Conservation (phyloP, 108 stramenopile genomes). For the Skeletonema marinoi region DNA sequence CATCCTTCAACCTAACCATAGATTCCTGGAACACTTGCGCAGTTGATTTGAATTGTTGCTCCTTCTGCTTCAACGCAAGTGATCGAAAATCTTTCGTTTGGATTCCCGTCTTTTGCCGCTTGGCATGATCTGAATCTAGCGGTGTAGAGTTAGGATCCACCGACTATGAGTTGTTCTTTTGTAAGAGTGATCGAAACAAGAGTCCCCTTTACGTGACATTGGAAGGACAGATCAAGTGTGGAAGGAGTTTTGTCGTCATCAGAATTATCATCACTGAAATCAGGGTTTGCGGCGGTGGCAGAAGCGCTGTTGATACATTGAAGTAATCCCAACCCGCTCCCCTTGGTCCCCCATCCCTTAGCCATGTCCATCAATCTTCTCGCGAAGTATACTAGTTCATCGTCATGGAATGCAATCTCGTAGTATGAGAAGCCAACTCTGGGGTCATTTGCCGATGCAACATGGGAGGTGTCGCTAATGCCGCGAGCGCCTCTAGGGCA, state of each 20-base stretch:
- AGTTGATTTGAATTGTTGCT: conserved; percentile 42
- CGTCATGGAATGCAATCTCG: conserved; percentile 54
- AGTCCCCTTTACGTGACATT: background rate
- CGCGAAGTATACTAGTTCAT: conserved; percentile 46
- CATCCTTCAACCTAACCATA: conserved; percentile 21
- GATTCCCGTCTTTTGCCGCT: conserved; percentile 2
- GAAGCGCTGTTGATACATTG: conserved; percentile 41
- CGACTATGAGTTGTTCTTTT: background rate
- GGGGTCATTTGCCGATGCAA: conserved; percentile 89
- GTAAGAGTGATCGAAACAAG: background rate
- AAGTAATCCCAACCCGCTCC: conserved; percentile 76
- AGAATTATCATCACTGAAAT: background rate
- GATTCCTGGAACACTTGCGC: conserved; percentile 44
- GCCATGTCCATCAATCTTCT: conserved; percentile 73
- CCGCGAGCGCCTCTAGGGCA: conserved; percentile 62
- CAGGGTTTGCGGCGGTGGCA: background rate
- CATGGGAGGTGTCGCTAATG: conserved; percentile 74
- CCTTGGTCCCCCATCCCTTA: conserved; percentile 87
- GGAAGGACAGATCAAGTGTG: background rate
- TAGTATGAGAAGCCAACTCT: conserved; percentile 70
- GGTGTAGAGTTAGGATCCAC: background rate
- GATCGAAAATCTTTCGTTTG: background rate
- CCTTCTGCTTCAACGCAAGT: background rate
- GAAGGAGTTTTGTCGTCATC: background rate
- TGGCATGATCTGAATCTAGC: conserved; percentile 1